phyloP scores from a whole-genome alignment of 352 stramenopile genomes.

The Globisporangium alternatum region DNA sequence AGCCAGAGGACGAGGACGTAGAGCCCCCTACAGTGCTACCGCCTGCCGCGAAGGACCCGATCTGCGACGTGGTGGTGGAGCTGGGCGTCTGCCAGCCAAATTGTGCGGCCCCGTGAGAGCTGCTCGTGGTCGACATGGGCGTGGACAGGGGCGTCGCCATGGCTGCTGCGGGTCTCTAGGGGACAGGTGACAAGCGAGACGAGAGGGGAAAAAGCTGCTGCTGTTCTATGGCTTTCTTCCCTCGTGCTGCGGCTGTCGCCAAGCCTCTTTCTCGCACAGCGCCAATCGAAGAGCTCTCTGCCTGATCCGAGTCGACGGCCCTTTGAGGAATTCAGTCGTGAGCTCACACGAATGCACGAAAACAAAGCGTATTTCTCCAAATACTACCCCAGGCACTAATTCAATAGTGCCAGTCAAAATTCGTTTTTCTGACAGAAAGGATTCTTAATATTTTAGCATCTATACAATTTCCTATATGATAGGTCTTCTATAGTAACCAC shows the following conservation, averaged over 20 bases:
- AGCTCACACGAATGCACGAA: not conserved
- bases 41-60: conserved; percentile 4
- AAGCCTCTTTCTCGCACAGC: not conserved
- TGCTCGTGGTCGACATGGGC: conserved; percentile 12
- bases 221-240: not conserved
- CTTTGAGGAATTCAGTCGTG: conserved; percentile 11
- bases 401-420: no score
- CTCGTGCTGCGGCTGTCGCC: not conserved
- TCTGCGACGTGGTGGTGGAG: conserved; percentile 8
- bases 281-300: not conserved
- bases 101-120: conserved; percentile 1
- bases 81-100: conserved; percentile 18
- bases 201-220: not conserved
- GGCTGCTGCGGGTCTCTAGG: not conserved
- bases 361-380: no score
- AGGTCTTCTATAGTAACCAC: no score
- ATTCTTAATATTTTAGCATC: no score
- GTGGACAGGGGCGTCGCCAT: conserved; percentile 13
- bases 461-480: no score
- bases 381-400: no score
- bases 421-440: no score
- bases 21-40: conserved; percentile 21
- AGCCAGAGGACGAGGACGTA: conserved; percentile 11
- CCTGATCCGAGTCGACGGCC: not conserved
- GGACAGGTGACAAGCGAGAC: not conserved